Evolutionary conservation across 2,329 filamentous ascomycete genomes (phyloP).

Genomic region (Whalleya microplaca): DNA sequence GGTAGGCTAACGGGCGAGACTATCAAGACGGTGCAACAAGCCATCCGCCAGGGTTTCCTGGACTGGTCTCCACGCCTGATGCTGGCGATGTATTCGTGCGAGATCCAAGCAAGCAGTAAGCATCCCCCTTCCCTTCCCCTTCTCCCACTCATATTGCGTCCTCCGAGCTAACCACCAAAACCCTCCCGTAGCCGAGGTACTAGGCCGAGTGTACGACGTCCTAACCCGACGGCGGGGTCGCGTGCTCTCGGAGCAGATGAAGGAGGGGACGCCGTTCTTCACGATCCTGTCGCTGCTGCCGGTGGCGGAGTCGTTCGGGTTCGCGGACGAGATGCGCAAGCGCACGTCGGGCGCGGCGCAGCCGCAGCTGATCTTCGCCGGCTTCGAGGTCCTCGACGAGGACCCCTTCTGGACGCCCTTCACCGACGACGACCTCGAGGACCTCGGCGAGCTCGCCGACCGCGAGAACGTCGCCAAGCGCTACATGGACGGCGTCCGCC

Average conservation of each 20-base stretch:
- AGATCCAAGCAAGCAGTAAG: constrained; percentile 91
- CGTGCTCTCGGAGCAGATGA: constrained; percentile 88
- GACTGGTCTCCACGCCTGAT: constrained; percentile 97
- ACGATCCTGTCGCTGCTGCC: constrained; percentile 87
- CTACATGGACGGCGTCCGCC: constrained; percentile 89
- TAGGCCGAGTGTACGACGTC: constrained; percentile 95
- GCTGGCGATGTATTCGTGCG: constrained; percentile 96
- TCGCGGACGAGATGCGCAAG: constrained; percentile 95
- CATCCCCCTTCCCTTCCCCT: constrained; percentile 15
- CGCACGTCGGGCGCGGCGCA: constrained; percentile 87
- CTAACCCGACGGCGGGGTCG: constrained; percentile 90
- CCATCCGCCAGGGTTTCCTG: constrained; percentile 83
- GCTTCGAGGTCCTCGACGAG: constrained; percentile 90
- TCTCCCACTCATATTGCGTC: constrained; percentile 7
- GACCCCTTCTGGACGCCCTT: constrained; percentile 98
- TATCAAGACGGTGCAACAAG: constrained; percentile 83
- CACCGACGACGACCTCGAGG: constrained; percentile 95
- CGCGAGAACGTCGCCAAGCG: constrained; percentile 93
- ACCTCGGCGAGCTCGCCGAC: constrained; percentile 91
- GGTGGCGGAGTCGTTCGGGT: constrained; percentile 94
- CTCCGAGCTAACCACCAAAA: constrained; percentile 23
- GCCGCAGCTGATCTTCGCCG: constrained; percentile 90
- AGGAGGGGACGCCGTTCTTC: constrained; percentile 95
- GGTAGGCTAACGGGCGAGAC: constrained; percentile 89
- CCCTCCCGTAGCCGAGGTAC: constrained; percentile 71